Evolutionary conservation across 2,329 filamentous ascomycete species (phyloP), one percentile per base, ranked within the genome.

Genomic region (Lachnellula arida): DNA sequence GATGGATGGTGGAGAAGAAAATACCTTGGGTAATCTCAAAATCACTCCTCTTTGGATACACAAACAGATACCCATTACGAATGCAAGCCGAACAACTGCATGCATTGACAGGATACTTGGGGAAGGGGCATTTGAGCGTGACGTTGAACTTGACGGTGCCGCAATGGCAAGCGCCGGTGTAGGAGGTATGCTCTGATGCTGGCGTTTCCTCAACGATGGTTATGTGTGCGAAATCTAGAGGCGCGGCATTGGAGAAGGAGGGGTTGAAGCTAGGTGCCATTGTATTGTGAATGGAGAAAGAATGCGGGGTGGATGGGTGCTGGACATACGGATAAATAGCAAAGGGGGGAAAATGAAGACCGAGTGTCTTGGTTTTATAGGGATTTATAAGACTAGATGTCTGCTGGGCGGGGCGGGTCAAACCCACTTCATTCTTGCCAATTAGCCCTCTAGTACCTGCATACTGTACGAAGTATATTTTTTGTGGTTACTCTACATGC

Each of bases 71-170:
- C n/a, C 71, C 76, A 62, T 78, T 79, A 60, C 75, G 78, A 61
- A 60, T 61, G 68, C 86, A 86, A 58, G 87, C 81, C 70, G 82
- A 87, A 73, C 87, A 89, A 70, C 84, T 85, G 71, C 86, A 87
- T 62, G 79, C 75, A 4, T 72, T 66, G 9, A 76, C 77, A 9
- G 76, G 69, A 64, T 81, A 81, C 58, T 87, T 76, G 4, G 57
- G 61, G 28, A 63, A 61, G 2, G 63, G 55, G 65, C 86, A 80
- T 35, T 82, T 79, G 12, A 84, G 54, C 4, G 72, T 69, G 51
- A 74, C 66, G 64, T 79, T 77, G 64, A 76, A 82, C 58, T 80
- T 69, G 60, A 79, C 78, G 51, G 74, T 72, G 15, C 73, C 75
- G 68, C 80, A 83, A 66, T 82, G 80, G 71, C 80, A 84, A 67